Conservation (phyloP, 2,329 filamentous ascomycete genomes). For the Pezicula radicicola region DNA sequence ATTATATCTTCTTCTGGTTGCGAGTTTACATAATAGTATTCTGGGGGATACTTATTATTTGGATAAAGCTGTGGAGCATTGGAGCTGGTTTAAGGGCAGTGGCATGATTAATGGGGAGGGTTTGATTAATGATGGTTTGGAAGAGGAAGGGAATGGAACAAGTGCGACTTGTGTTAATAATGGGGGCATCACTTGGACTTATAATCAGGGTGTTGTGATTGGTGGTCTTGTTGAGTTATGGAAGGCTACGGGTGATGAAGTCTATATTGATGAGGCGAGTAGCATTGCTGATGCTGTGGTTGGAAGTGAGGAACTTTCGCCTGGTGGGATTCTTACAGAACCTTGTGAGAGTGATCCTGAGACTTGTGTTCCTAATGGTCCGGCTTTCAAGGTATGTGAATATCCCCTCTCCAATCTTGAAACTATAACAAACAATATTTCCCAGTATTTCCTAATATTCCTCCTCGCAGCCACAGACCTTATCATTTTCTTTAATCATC, state of each 20-base stretch:
- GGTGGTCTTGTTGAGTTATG: conserved; percentile 47
- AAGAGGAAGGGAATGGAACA: conserved; percentile 26
- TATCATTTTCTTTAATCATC: too few relatives aligned
- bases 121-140: conserved; percentile 48
- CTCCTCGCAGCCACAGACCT: too few relatives aligned
- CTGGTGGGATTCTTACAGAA: neutral
- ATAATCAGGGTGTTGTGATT: conserved; percentile 57
- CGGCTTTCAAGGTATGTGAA: neutral
- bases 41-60: conserved; percentile 19
- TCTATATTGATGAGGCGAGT: neutral
- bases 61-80: conserved; percentile 34
- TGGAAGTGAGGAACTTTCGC: neutral
- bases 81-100: conserved; percentile 43
- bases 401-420: too few relatives aligned
- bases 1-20: conserved; percentile 47
- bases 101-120: conserved; percentile 40
- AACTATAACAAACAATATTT: too few relatives aligned
- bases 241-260: neutral
- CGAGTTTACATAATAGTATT: conserved; percentile 46
- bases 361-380: neutral
- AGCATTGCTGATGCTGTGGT: neutral
- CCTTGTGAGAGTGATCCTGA: neutral
- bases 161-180: conserved; percentile 39
- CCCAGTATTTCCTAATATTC: too few relatives aligned
- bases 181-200: conserved; percentile 37